Conservation (phyloP, 1,284 basidiomycete species). For the Pseudozyma sp. region DNA sequence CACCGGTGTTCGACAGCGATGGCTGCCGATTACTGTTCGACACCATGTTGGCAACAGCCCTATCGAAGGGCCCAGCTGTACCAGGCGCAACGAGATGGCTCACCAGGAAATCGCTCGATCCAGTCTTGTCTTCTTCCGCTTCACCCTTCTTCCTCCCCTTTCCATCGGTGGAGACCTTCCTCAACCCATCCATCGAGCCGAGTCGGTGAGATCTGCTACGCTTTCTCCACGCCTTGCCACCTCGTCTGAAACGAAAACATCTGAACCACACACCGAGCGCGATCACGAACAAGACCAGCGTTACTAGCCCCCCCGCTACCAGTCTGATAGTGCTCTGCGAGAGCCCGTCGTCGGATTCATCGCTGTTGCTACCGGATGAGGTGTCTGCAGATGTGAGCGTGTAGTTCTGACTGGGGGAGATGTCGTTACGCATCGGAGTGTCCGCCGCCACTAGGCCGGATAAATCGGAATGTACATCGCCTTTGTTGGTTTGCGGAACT, state of each 20-base stretch:
- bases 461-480: not conserved
- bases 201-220: slow-evolving; percentile 9
- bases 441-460: not conserved
- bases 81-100: not conserved
- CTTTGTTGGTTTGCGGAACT: slow-evolving; percentile 6
- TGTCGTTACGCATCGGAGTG: slow-evolving; percentile 20
- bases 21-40: not conserved
- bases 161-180: not conserved
- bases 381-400: not conserved
- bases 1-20: no score
- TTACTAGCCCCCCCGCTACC: not conserved
- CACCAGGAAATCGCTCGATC: slow-evolving; percentile 12
- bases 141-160: not conserved
- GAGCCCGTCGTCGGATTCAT: not conserved
- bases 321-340: slow-evolving; percentile 3
- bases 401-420: not conserved
- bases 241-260: slow-evolving; percentile 7
- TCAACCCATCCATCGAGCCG: slow-evolving; percentile 13
- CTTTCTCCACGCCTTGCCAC: not conserved
- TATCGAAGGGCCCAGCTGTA: slow-evolving; percentile 17
- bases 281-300: not conserved
- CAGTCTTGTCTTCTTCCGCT: slow-evolving; percentile 1
- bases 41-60: slow-evolving; percentile 16
- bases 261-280: slow-evolving; percentile 8
- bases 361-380: not conserved